Base-by-base conservation (phyloP, 352 stramenopile genomes). In the Phytophthora foliorum region DNA sequence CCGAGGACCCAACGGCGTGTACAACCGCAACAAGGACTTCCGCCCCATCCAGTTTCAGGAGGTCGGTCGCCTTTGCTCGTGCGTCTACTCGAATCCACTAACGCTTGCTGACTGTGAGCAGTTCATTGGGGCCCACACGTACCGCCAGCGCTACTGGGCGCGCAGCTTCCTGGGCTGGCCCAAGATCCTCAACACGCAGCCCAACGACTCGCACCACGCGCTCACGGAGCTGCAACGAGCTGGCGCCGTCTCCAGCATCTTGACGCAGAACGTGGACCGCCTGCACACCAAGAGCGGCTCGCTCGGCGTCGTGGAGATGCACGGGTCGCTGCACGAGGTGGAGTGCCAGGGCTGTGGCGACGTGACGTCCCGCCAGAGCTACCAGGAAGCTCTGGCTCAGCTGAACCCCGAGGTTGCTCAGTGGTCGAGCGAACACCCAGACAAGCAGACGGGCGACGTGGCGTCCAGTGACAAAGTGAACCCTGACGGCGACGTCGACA, bases 201-300 rank as follows among this genome's bases (percentile, higher is more conserved):
- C 94, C 9, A 99, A 99, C 69, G 64, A 59, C 5, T 96, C 94
- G 24, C 97, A 99, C 73, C 29, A 81, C 25, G 91, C 94, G 16
- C 58, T 99, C 9, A 89, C 97, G 2, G 54, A 65, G 24, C 75
- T 99, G 22, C 88, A 95, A 67, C 76, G 67, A 14, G 49, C 45
- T 13, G 68, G 63, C 0, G 62, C 82, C 2, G 61, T 93, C 25
- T 78, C 75, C 0, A 77, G 84, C 42, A 86, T 99, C 21, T 82
- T 99, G 34, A 99, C 97, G 13, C 97, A 99, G 79, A 99, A 99
- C 73, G 97, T 99, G n/a, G 97, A 99, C 75, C 79, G 81, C 0
- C 78, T 99, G 52, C 97, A 99, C 81, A 78, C 88, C 13, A 93
- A 91, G 65, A 97, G 92, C 24, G 97, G 97, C 9, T 90, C 87